Percentiles rank a stretch among this genome's conserved stretches.
These are phyloP conservation scores for Penicillium sp. DNA, from an alignment of 2,329 filamentous ascomycete genomes.

Conservation along the genomic window DNA sequence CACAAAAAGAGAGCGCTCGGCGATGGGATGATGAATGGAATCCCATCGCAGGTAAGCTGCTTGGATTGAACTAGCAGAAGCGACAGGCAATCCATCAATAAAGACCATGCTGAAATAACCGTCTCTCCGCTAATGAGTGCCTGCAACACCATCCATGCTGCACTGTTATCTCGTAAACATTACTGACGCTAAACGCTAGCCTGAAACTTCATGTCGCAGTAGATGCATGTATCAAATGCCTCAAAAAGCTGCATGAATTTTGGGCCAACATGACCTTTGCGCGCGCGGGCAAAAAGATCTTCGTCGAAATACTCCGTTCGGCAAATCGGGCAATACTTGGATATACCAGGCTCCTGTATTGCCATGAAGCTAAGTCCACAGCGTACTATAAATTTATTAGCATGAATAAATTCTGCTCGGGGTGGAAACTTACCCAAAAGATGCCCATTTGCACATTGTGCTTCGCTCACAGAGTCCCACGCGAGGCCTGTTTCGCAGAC, in stretches of 20 bases:
- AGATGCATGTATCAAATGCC: slow-evolving; percentile 38
- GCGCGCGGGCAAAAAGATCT: slow-evolving; percentile 30
- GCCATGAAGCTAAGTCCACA: slow-evolving; percentile 57
- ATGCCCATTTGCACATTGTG: slow-evolving; percentile 54
- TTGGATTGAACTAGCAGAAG: slow-evolving; percentile 46
- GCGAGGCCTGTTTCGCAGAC: slow-evolving; percentile 52
- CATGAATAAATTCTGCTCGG: neutral
- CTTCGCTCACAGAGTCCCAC: slow-evolving; percentile 49
- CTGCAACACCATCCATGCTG: neutral
- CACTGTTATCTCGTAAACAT: neutral
- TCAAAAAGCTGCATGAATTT: slow-evolving; percentile 28
- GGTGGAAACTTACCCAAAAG: slow-evolving; percentile 44
- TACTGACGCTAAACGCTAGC: slow-evolving; percentile 10
- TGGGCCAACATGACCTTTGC: slow-evolving; percentile 17
- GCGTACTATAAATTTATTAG: slow-evolving; percentile 40
- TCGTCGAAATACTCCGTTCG: slow-evolving; percentile 51
- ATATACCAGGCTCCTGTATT: slow-evolving; percentile 56
- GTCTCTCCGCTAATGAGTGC: neutral
- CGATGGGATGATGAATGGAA: slow-evolving; percentile 96
- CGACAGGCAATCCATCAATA: neutral
- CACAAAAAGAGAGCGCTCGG: slow-evolving; percentile 69
- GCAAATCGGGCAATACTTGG: slow-evolving; percentile 58
- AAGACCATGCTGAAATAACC: neutral
- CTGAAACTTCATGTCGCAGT: slow-evolving; percentile 38
- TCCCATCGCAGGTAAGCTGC: slow-evolving; percentile 70